Evolutionary conservation across 768 basidiomycete genomes (phyloP), one percentile per base, ranked within the genome.

Genomic region (Lactifluus subvellereus): DNA sequence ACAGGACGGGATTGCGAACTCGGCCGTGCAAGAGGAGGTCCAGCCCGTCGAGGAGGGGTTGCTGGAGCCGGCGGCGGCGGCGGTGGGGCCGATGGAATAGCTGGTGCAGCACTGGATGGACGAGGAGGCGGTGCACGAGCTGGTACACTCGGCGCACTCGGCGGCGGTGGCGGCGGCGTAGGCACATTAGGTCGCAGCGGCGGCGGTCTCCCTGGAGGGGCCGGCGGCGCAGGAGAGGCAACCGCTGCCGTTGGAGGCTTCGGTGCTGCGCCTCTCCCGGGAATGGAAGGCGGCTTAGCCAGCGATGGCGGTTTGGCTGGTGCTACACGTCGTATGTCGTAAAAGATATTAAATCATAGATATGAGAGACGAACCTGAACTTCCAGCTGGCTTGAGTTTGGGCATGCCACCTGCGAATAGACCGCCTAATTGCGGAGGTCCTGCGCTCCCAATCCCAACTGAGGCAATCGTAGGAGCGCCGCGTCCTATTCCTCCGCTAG

Each of bases 371-470:
- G 42, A 43, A 66, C 65, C 57, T 47, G 61, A 37, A 58, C 71
- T 79, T 13, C 85, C 89, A n/a, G 88, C 81, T 50, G 91, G 84
- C 77, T 88, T 95, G 70, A 96, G 72, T 71, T 90, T 94, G 4
- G 94, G 94, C 78, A 96, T 85, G 1, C 94, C 94, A 16, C 91
- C 93, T 50, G 94, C 92, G 70, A 97, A 95, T 11, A 97, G 74
- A 2, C 84, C 87, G 37, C 85, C 94, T 4, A 95, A 77, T 72
- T 94, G 92, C 30, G 91, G 90, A 32, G 92, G 85, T 7, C 79
- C 85, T n/a, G 71, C 76, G 7, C 73, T 77, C 33, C 61, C 71
- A 8, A 71, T 77, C 33, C 61, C 71, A 8, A 71, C 67, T 2
- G 68, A 66, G 10, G 70, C 8, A 68, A 56, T 57, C 66, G 37